Percentiles rank a stretch among this genome's conserved stretches.
Evolutionary conservation across 2,329 filamentous ascomycete species (phyloP).

Genomic region (Ceratocystiopsis brevicomis): DNA sequence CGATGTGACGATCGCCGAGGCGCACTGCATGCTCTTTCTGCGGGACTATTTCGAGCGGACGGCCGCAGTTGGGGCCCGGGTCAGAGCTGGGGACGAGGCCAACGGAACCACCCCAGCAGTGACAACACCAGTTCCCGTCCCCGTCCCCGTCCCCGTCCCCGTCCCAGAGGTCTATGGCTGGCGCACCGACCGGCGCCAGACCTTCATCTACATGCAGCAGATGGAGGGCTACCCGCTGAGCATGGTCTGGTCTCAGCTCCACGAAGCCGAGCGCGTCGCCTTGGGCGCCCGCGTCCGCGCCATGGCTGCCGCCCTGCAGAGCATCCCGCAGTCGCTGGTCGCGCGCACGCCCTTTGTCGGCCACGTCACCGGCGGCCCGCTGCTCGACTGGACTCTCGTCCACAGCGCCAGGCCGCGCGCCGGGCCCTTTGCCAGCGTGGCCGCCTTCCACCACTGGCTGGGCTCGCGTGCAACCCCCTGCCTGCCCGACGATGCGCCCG

Average conservation of each 20-base stretch:
- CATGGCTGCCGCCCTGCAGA: neutral
- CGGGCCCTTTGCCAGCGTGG: constrained; percentile 11
- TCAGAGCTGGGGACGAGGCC: no score
- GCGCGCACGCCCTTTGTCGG: constrained; percentile 1
- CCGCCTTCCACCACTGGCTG: constrained; percentile 13
- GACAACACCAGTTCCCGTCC: no score
- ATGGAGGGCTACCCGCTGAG: constrained; percentile 6
- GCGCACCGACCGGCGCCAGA: constrained; percentile 9
- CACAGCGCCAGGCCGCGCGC: constrained; percentile 6
- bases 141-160: no score
- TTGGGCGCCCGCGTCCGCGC: neutral
- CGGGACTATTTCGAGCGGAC: neutral
- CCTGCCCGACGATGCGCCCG: neutral
- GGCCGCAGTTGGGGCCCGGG: no score
- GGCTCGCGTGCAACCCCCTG: neutral
- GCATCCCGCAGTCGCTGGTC: constrained; percentile 2
- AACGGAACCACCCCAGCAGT: no score
- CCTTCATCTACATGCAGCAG: constrained; percentile 14
- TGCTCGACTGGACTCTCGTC: constrained; percentile 9
- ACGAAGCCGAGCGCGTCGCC: no score
- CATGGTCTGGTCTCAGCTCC: neutral
- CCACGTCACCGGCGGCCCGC: constrained; percentile 5
- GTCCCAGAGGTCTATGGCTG: constrained; percentile 8
- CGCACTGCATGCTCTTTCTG: constrained; percentile 7
- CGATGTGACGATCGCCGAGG: constrained; percentile 11